These are phyloP conservation scores for Phytophthora hibernalis DNA, from an alignment of 352 stramenopile genomes.

Conservation along the genomic window DNA sequence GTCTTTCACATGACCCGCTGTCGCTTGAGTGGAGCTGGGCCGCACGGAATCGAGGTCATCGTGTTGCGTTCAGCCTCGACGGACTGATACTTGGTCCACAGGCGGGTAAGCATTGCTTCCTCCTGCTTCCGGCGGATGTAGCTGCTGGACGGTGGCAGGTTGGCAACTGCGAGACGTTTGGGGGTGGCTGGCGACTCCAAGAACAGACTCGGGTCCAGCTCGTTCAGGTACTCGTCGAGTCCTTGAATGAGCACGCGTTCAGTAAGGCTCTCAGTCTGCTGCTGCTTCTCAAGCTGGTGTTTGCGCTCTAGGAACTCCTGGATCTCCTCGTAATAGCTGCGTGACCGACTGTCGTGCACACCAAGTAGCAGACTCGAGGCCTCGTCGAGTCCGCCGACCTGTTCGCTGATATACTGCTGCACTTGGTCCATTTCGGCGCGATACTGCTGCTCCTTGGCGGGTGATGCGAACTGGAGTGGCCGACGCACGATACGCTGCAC, in stretches of 20 bases:
- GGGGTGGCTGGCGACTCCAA: slow-evolving; percentile 9
- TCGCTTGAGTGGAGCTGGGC: slow-evolving; percentile 27
- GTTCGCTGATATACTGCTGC: slow-evolving; percentile 55
- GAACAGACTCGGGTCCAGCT: slow-evolving; percentile 64
- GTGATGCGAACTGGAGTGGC: slow-evolving; percentile 43
- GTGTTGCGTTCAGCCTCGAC: slow-evolving; percentile 28
- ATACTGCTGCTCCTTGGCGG: slow-evolving; percentile 49
- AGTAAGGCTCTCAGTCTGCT: slow-evolving; percentile 1
- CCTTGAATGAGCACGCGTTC: slow-evolving; percentile 47
- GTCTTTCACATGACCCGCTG: slow-evolving; percentile 44
- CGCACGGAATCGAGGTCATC: slow-evolving; percentile 15
- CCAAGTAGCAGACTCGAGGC: slow-evolving; percentile 41
- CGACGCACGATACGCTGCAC: slow-evolving; percentile 23
- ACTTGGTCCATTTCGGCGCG: slow-evolving; percentile 59
- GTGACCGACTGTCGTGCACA: slow-evolving; percentile 59
- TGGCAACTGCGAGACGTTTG: slow-evolving; percentile 20
- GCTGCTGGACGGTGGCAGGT: slow-evolving; percentile 38
- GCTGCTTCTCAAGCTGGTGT: slow-evolving; percentile 41
- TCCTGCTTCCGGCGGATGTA: slow-evolving; percentile 54
- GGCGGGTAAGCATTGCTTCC: slow-evolving; percentile 37
- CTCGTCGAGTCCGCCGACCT: slow-evolving; percentile 50
- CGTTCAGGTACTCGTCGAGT: slow-evolving; percentile 62
- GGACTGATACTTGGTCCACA: slow-evolving; percentile 32
- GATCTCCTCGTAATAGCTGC: slow-evolving; percentile 65
- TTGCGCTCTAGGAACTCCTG: slow-evolving; percentile 62